Evolutionary conservation across 148 eudicot species (phyloP).

Genomic region (Fagopyrum homotropicum): DNA sequence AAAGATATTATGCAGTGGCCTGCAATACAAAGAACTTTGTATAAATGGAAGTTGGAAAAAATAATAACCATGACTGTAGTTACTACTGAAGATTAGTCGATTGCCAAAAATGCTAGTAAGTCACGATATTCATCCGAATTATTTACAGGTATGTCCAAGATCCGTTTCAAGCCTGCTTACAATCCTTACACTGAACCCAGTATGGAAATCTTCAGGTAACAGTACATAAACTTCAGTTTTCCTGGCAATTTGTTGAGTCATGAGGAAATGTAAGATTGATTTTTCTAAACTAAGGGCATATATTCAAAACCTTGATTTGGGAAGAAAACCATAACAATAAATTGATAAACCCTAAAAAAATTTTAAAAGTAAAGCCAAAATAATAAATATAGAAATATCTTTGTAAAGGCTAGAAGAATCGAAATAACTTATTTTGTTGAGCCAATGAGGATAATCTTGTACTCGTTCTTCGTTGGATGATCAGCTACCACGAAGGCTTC

Average conservation of each 20-base stretch:
- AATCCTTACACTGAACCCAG: constrained; percentile 97
- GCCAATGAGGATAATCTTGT: not conserved
- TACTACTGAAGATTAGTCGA: not conserved
- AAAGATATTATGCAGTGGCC: too few species aligned
- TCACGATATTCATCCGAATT: not conserved
- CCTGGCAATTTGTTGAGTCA: not conserved
- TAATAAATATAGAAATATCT: too few species aligned
- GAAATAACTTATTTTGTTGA: not conserved
- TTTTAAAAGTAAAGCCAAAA: too few species aligned
- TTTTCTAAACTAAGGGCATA: too few species aligned
- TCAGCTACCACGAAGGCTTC: constrained; percentile 85
- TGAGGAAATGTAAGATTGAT: not conserved
- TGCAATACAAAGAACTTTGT: too few species aligned
- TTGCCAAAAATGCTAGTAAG: not conserved
- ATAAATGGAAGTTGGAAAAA: not conserved
- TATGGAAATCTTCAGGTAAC: constrained; percentile 89
- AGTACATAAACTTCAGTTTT: not conserved
- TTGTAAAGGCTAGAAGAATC: too few species aligned
- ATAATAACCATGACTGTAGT: not conserved
- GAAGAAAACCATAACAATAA: too few species aligned
- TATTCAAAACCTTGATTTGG: too few species aligned
- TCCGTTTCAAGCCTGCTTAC: constrained; percentile 89
- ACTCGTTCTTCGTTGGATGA: not conserved
- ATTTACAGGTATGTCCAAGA: constrained; percentile 65
- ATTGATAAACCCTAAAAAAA: too few species aligned